These are phyloP conservation scores for Jamesozyma gamospora DNA, from an alignment of 805 yeast species.

Conservation along the genomic window DNA sequence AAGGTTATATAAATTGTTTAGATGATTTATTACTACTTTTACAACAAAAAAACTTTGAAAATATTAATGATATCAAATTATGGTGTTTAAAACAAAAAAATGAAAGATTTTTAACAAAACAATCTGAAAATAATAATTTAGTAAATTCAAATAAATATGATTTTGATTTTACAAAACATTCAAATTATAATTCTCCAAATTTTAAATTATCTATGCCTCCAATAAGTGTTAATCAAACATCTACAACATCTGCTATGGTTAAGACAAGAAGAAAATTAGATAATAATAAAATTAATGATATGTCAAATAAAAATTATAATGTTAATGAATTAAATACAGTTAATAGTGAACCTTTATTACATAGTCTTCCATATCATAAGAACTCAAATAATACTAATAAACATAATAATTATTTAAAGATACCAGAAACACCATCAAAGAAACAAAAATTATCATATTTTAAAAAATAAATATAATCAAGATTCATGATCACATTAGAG, in stretches of 20 bases:
- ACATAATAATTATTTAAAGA: background rate
- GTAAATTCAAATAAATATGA: slow-evolving; percentile 3
- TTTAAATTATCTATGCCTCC: slow-evolving; percentile 18
- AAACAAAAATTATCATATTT: background rate
- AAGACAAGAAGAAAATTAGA: slow-evolving; percentile 7
- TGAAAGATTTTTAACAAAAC: slow-evolving; percentile 9
- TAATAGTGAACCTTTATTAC: too few relatives aligned
- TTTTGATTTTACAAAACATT: slow-evolving; percentile 9
- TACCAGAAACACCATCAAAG: background rate
- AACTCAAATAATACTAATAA: background rate
- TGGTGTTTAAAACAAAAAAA: slow-evolving; percentile 21
- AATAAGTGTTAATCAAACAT: slow-evolving; percentile 13
- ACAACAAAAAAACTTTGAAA: slow-evolving; percentile 5
- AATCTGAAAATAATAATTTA: background rate
- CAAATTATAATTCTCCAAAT: slow-evolving; percentile 6
- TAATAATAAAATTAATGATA: slow-evolving; percentile 1
- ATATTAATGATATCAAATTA: slow-evolving; percentile 14
- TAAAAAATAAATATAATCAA: too few relatives aligned
- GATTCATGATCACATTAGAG: too few relatives aligned
- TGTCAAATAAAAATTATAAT: too few relatives aligned
- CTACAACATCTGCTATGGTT: background rate
- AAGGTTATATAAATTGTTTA: slow-evolving; percentile 54
- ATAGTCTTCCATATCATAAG: too few relatives aligned
- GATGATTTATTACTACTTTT: slow-evolving; percentile 43
- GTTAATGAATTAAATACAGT: too few relatives aligned